phyloP scores from a whole-genome alignment of 2,329 filamentous ascomycete genomes.

The Colletotrichum caudatum region DNA sequence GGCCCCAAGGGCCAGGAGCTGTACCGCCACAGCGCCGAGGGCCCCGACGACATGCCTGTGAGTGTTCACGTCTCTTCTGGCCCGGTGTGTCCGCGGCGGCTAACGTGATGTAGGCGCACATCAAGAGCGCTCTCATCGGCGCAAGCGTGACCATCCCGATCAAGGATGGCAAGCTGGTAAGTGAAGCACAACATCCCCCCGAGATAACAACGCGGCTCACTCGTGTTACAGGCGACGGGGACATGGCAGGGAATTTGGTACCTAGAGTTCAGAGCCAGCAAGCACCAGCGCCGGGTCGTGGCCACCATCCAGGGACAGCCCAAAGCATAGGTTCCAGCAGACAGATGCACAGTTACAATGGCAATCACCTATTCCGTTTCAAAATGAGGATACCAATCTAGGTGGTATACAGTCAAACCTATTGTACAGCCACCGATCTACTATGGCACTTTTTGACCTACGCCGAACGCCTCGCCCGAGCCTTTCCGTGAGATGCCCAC shows the following conservation, averaged over 20 bases:
- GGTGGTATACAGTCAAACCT: conserved; percentile 31
- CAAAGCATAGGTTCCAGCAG: conserved; percentile 57
- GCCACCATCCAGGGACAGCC: conserved; percentile 92
- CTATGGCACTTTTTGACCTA: conserved; percentile 37
- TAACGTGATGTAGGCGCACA: conserved; percentile 74
- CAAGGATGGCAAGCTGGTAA: conserved; percentile 80
- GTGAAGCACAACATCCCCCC: conserved; percentile 44
- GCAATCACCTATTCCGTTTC: conserved; percentile 3
- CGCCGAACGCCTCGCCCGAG: conserved; percentile 43
- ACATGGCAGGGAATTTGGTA: conserved; percentile 95
- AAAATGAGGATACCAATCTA: conserved; percentile 13
- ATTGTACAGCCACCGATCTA: conserved; percentile 36
- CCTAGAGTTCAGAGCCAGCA: conserved; percentile 84
- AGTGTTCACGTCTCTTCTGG: conserved; percentile 39
- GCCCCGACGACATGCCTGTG: conserved; percentile 93
- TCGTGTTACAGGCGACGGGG: conserved; percentile 63
- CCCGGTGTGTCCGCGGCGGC: conserved; percentile 4
- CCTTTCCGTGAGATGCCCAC: conserved; percentile 28
- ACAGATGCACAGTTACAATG: not conserved
- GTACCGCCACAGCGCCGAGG: conserved; percentile 90
- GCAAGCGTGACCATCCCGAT: conserved; percentile 94
- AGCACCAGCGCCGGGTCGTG: conserved; percentile 84
- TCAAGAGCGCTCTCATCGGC: conserved; percentile 91
- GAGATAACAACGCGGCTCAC: not conserved
- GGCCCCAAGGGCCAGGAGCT: conserved; percentile 79